A percentile compares a stretch with the other conserved stretches of the same genome.
phyloP scores from a whole-genome alignment of 768 basidiomycete genomes.

The Lentinus brumalis region DNA sequence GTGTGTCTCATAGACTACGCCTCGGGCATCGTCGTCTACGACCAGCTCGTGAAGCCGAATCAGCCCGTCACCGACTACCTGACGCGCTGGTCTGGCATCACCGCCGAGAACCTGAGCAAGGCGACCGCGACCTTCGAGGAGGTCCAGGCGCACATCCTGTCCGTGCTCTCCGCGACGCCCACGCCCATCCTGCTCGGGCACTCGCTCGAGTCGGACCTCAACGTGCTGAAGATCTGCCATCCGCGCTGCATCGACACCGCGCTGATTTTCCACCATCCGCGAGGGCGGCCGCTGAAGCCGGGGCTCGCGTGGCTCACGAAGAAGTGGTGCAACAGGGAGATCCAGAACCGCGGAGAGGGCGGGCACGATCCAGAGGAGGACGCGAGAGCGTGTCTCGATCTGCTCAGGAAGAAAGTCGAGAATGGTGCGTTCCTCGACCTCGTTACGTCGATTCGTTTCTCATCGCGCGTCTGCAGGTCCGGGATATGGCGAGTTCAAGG shows the following conservation, averaged over 20 bases:
- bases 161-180: conserved; percentile 56
- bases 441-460: neutral
- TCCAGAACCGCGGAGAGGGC: conserved; percentile 81
- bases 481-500: conserved; percentile 85
- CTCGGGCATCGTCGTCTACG: conserved; percentile 75
- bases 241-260: conserved; percentile 91
- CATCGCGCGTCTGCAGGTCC: conserved; percentile 39
- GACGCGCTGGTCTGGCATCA: conserved; percentile 96
- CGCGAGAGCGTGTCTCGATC: conserved; percentile 83
- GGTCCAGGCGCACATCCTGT: conserved; percentile 72
- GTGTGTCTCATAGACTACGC: conserved; percentile 82
- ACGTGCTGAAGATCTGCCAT: conserved; percentile 84
- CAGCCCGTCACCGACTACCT: conserved; percentile 89
- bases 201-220: conserved; percentile 93
- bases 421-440: conserved; percentile 47
- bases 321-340: conserved; percentile 89
- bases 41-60: conserved; percentile 85
- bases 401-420: conserved; percentile 80
- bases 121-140: conserved; percentile 80
- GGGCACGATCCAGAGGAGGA: conserved; percentile 97
- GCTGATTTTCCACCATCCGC: conserved; percentile 87
- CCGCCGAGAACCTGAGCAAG: conserved; percentile 62
- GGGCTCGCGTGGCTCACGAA: conserved; percentile 96
- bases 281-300: conserved; percentile 91
- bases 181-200: conserved; percentile 90